Evolutionary conservation across 805 yeast species (phyloP), one percentile per base, ranked within the genome.

Genomic region (Yamadazyma akitaensis): DNA sequence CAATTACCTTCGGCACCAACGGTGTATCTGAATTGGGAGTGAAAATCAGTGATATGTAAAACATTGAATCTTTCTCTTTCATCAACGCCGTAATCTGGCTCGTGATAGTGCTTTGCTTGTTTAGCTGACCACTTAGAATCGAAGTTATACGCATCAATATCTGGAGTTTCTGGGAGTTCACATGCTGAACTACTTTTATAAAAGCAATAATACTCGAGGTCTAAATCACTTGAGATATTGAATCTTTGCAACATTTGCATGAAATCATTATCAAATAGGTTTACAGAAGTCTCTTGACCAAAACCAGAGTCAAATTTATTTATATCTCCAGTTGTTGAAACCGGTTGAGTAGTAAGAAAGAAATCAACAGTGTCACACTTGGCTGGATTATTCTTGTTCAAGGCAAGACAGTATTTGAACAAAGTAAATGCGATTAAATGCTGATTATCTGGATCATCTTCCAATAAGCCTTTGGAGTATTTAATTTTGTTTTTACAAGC

Each of bases 21-120:
- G 18, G 68, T 60, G 60, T 77, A 81, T 51, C 79, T 77, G 46
- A 77, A 61, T 58, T 82, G 79, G 40, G 81, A 62, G 61, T 84
- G 89, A 62, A 84, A 79, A 58, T 84, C 90, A 16, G 84, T 75
- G 28, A 84, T 55, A 54, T 84, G 91, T 50, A 84, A 66, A 4
- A 82, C 88, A 49, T 81, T 79, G 62, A 82, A 79, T 1, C 72
- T 67, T 47, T 73, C 60, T 17, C 59, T 50, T 34, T 53, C 53
- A 18, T 11, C 26, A 18, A 32, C 25, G 12, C 17, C 28, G 55
- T 67, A 69, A 10, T 38, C 50, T 12, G 75, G 74, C 46, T 67
- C 65, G 13, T 18, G 28, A 21, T 48, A 40, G 40, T 52, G 53
- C 37, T 58, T 30, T 6, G 43, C 52, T 33, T 64, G 56, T 55